A percentile compares a stretch with the other conserved stretches of the same genome.
phyloP scores from a whole-genome alignment of 1,284 basidiomycete genomes.

The Exsudoporus floridanus region DNA sequence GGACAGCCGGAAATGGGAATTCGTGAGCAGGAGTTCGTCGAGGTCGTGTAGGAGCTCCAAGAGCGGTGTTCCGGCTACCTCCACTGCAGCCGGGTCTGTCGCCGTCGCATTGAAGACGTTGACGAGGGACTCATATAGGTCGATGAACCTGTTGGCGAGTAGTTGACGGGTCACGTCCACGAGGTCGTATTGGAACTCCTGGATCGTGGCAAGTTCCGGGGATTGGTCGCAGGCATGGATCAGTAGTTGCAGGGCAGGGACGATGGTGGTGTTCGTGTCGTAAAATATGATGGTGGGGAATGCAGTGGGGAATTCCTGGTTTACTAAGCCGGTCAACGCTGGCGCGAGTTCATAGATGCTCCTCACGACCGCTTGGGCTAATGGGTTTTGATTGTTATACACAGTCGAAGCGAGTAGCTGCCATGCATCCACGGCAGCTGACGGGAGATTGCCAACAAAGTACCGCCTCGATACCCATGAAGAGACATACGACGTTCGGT shows the following conservation, averaged over 20 bases:
- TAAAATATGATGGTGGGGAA: slow-evolving; percentile 42
- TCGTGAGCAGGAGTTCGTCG: slow-evolving; percentile 39
- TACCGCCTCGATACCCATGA: slow-evolving; percentile 42
- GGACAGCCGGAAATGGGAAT: slow-evolving; percentile 39
- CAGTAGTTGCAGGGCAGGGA: slow-evolving; percentile 39
- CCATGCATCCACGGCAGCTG: slow-evolving; percentile 39
- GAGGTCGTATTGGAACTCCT: slow-evolving; percentile 44
- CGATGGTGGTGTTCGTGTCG: slow-evolving; percentile 39
- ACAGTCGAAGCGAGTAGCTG: slow-evolving; percentile 39
- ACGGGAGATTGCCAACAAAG: slow-evolving; percentile 28
- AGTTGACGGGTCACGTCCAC: slow-evolving; percentile 44
- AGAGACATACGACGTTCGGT: slow-evolving; percentile 34
- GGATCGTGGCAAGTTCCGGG: slow-evolving; percentile 22
- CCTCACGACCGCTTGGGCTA: slow-evolving; percentile 41
- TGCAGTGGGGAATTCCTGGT: too few relatives aligned
- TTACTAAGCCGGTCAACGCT: slow-evolving; percentile 36
- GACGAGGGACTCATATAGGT: slow-evolving; percentile 36
- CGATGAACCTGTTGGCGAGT: slow-evolving; percentile 42
- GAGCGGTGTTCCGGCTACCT: slow-evolving; percentile 28
- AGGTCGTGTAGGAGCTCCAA: slow-evolving; percentile 38
- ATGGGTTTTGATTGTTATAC: slow-evolving; percentile 39
- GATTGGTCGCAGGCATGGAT: slow-evolving; percentile 30
- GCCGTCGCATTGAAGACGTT: slow-evolving; percentile 28
- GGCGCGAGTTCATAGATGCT: slow-evolving; percentile 42
- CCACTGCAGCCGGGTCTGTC: slow-evolving; percentile 23